Base-by-base conservation (phyloP, 768 basidiomycete genomes). In the Rhodotorula kratochvilovae region DNA sequence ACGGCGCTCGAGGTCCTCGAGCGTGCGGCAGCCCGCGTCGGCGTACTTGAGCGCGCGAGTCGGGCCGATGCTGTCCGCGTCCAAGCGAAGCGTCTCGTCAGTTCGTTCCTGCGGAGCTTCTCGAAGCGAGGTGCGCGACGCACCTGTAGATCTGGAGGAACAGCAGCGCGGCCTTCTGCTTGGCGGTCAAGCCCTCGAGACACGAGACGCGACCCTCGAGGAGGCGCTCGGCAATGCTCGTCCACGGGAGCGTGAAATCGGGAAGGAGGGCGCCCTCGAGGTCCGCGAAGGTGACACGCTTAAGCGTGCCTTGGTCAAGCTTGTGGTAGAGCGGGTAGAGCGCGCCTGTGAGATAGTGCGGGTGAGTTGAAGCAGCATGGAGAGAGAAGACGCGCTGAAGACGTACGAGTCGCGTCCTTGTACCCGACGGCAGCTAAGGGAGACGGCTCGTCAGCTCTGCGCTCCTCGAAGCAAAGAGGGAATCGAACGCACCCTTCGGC, bases 291-390 rank as follows among this genome's bases (percentile, higher is more conserved):
- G 59, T 65, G 53, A 57, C 66, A 4, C 48, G 29, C 36, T 55
- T 31, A 27, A 59, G 42, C 53, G 63, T 27, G 42, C 54, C 50
- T n/a, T 61, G 29, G 25, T 72, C 71, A 54, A 62, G 33, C 25
- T 50, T 45, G 48, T 72, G 67, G 36, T 51, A 72, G 46, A 72
- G 67, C 2, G 67, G 63, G 60, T 72, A 72, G 17, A 72, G 59
- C 2, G 66, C 69, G 36, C 71, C 58, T 59, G 58, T 13, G 33
- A 10, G 17, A 2, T 23, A 58, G 25, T 8, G 29, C 3, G 29
- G 43, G 23, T 3, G 29, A 46, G 29, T 13, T 31, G 42, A 7
- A 29, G 33, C 12, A 6, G 5, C 27, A 15, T 3, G 16, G 15
- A 50, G 19, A 19, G 21, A 25, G 17, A 21, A 13, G 29, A 31